These are phyloP conservation scores for Aspergillus persii DNA, from an alignment of 2,329 filamentous ascomycete species.

Conservation along the genomic window DNA sequence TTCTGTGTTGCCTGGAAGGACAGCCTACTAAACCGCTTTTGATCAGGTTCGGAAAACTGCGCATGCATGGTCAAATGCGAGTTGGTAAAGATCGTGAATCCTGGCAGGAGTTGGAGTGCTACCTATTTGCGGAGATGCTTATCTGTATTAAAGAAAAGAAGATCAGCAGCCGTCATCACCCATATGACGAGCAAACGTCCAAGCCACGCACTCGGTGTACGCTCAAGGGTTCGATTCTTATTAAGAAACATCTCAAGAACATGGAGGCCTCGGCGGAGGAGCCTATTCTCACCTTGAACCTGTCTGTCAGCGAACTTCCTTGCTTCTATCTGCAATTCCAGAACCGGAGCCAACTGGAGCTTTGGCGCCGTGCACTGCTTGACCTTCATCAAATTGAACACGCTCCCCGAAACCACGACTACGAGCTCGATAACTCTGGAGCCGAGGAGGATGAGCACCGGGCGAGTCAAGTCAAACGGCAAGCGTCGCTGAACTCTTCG, in stretches of 20 bases:
- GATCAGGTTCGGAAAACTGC: constrained; percentile 80
- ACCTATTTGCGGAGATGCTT: constrained; percentile 96
- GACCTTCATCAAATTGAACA: constrained; percentile 74
- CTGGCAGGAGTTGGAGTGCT: constrained; percentile 98
- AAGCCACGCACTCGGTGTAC: constrained; percentile 74
- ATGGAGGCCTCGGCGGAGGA: constrained; percentile 74
- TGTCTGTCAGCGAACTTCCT: constrained; percentile 88
- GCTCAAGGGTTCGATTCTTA: constrained; percentile 93
- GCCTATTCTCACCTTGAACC: constrained; percentile 79
- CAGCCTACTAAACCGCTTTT: constrained; percentile 3
- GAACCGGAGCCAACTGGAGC: constrained; percentile 73
- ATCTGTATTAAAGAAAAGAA: constrained; percentile 99
- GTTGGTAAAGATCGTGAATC: constrained; percentile 95
- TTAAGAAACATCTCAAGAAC: constrained; percentile 95
- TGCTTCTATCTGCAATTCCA: constrained; percentile 92
- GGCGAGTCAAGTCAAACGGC: constrained; percentile 59
- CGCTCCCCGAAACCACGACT: constrained; percentile 66
- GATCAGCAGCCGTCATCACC: constrained; percentile 43
- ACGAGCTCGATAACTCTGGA: constrained; percentile 76
- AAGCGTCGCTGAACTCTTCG: constrained; percentile 77
- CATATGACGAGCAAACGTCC: constrained; percentile 61
- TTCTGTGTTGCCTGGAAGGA: too few relatives aligned
- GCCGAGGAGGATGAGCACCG: constrained; percentile 86
- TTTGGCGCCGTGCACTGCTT: constrained; percentile 83
- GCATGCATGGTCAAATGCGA: constrained; percentile 82